Evolutionary conservation across 768 basidiomycete species (phyloP).

Genomic region (Mrakia blollopis): DNA sequence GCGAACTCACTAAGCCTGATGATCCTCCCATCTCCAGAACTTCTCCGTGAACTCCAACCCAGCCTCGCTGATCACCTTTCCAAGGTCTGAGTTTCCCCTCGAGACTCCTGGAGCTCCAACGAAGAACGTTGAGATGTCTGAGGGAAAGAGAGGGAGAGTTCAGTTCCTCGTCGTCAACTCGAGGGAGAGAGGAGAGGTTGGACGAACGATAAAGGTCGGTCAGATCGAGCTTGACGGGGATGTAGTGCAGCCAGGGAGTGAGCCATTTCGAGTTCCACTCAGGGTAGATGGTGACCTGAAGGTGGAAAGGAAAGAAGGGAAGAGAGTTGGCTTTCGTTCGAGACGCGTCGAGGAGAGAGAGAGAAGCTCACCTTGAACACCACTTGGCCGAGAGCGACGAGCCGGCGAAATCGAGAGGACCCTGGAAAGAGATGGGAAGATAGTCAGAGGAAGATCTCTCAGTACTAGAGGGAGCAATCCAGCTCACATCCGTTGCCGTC

Average conservation of each 20-base stretch:
- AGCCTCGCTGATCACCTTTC: background rate
- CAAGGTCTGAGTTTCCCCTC: background rate
- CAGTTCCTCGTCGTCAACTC: background rate
- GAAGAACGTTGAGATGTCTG: slow-evolving; percentile 10
- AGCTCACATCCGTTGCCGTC: slow-evolving; percentile 27
- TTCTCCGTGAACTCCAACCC: background rate
- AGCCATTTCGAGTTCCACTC: slow-evolving; percentile 42
- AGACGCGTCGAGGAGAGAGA: background rate
- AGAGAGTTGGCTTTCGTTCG: background rate
- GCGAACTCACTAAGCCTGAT: slow-evolving; percentile 12
- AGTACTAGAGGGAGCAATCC: no score
- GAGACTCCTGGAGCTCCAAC: background rate
- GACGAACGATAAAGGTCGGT: slow-evolving; percentile 12
- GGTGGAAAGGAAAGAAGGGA: no score
- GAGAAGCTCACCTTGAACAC: slow-evolving; percentile 18
- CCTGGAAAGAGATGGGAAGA: background rate
- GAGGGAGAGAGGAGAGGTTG: background rate
- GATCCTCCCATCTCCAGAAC: slow-evolving; percentile 20
- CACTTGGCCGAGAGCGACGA: background rate
- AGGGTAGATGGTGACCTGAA: slow-evolving; percentile 40
- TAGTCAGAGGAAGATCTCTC: background rate
- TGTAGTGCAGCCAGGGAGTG: slow-evolving; percentile 44
- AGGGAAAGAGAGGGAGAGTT: background rate
- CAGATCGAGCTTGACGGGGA: slow-evolving; percentile 39
- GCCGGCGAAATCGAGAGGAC: slow-evolving; percentile 16